phyloP scores from a whole-genome alignment of 805 yeast genomes.

The Candida maesae region DNA sequence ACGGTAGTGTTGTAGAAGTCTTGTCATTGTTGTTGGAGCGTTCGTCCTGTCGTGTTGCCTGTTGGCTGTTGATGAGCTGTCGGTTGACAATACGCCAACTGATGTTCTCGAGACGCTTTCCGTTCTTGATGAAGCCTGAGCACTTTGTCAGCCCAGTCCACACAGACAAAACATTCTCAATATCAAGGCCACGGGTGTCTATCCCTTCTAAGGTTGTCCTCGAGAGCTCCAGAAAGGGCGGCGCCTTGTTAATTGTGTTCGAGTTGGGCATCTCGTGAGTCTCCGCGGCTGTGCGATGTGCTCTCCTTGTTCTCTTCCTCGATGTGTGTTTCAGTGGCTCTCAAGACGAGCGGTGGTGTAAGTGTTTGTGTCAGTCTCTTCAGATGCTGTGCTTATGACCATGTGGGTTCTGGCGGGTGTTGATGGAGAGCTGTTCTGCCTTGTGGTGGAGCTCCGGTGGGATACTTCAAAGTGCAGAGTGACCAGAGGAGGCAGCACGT shows the following conservation, averaged over 20 bases:
- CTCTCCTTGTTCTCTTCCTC: too few relatives aligned
- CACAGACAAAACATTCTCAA: slow-evolving; percentile 37
- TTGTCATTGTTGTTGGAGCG: neutral
- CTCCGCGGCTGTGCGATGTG: too few relatives aligned
- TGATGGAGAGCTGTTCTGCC: too few relatives aligned
- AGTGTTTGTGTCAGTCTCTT: neutral
- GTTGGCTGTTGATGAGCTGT: slow-evolving; percentile 21
- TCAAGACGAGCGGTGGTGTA: neutral
- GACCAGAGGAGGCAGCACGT: too few relatives aligned
- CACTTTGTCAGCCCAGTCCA: slow-evolving; percentile 37
- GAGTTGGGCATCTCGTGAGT: slow-evolving; percentile 13
- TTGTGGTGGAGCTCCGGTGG: too few relatives aligned
- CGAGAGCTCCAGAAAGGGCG: slow-evolving; percentile 29
- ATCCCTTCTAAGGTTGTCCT: slow-evolving; percentile 24
- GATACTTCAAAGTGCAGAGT: too few relatives aligned
- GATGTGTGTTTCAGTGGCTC: neutral
- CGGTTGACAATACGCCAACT: slow-evolving; percentile 32
- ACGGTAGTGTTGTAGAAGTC: too few relatives aligned
- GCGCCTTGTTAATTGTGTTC: slow-evolving; percentile 25
- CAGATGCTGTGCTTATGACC: too few relatives aligned
- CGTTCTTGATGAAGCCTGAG: slow-evolving; percentile 28
- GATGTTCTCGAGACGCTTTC: slow-evolving; percentile 29
- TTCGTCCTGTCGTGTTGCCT: slow-evolving; percentile 2
- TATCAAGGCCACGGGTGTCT: slow-evolving; percentile 30
- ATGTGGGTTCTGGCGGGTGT: too few relatives aligned